Conservation (phyloP, 2,329 filamentous ascomycete genomes). For the Exserohilum rostratum region DNA sequence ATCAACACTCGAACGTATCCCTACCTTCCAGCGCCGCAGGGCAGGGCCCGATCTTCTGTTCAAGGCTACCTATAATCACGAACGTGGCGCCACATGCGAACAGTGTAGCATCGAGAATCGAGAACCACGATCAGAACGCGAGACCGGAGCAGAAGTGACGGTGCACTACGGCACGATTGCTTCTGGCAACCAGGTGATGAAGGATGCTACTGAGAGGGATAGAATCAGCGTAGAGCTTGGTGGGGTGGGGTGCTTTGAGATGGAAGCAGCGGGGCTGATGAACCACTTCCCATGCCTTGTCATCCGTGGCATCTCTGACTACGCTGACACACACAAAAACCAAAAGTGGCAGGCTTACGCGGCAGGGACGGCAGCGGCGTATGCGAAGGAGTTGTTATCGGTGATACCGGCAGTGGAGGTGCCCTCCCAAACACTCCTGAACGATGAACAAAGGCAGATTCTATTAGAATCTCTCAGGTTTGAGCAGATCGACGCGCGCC, state of each 20-base stretch:
- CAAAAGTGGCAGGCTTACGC: conserved; percentile 24
- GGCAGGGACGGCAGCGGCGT: conserved; percentile 27
- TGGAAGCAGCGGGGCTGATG: conserved; percentile 17
- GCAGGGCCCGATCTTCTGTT: conserved; percentile 23
- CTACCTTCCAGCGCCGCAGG: conserved; percentile 13
- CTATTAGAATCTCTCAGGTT: conserved; percentile 48
- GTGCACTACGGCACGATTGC: conserved; percentile 51
- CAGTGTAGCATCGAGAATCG: conserved; percentile 10
- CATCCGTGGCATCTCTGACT: conserved; percentile 33
- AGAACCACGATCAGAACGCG: conserved; percentile 8
- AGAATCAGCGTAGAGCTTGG: conserved; percentile 29
- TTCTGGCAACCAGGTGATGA: conserved; percentile 53
- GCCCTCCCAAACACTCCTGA: neutral
- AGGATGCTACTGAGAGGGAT: conserved; percentile 48
- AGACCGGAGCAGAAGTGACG: conserved; percentile 18
- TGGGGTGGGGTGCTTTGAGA: conserved; percentile 20
- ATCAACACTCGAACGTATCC: conserved; percentile 8
- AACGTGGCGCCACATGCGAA: conserved; percentile 11
- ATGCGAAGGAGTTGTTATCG: conserved; percentile 26
- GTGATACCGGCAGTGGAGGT: conserved; percentile 16
- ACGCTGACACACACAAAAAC: conserved; percentile 20
- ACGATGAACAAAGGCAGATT: conserved; percentile 7
- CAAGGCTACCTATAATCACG: conserved; percentile 21
- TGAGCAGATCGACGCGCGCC: conserved; percentile 48
- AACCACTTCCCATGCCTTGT: conserved; percentile 30